Conservation (phyloP, 2,329 filamentous ascomycete genomes). For the Paecilomyces formosus region DNA sequence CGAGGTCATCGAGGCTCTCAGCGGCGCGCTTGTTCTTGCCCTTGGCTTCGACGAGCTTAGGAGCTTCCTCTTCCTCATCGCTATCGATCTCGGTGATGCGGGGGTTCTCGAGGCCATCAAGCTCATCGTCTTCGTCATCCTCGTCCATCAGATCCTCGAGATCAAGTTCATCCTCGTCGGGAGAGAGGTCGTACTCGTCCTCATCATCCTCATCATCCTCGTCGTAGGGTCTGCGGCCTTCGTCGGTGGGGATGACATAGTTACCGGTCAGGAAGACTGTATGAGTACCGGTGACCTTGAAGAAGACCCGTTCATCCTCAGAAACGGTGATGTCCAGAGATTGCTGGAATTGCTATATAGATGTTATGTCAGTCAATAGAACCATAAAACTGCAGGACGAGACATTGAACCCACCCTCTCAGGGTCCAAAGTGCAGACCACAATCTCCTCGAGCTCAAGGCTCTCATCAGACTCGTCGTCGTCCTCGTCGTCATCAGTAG, state of each 20-base stretch:
- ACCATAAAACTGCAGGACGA: not conserved
- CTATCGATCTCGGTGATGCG: slow-evolving; percentile 77
- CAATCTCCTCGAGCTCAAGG: slow-evolving; percentile 74
- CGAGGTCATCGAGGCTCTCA: slow-evolving; percentile 72
- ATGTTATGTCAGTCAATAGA: slow-evolving; percentile 3
- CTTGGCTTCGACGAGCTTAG: slow-evolving; percentile 45
- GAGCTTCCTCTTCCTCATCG: slow-evolving; percentile 66
- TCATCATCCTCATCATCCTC: slow-evolving; percentile 58
- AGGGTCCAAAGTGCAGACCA: slow-evolving; percentile 92
- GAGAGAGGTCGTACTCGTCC: slow-evolving; percentile 73
- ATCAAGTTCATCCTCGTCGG: slow-evolving; percentile 69
- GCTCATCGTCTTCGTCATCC: slow-evolving; percentile 64
- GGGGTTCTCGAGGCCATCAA: slow-evolving; percentile 70
- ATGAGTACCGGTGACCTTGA: slow-evolving; percentile 84
- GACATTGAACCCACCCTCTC: slow-evolving; percentile 60
- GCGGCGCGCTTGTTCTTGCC: slow-evolving; percentile 94
- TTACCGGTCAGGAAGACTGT: slow-evolving; percentile 90
- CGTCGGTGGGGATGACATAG: slow-evolving; percentile 69
- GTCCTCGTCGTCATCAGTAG: slow-evolving; percentile 56
- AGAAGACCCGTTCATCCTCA: slow-evolving; percentile 85
- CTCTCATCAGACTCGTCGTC: slow-evolving; percentile 52
- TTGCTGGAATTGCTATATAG: slow-evolving; percentile 79
- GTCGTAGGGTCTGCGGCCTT: slow-evolving; percentile 36
- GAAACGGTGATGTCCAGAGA: slow-evolving; percentile 85
- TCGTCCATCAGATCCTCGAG: slow-evolving; percentile 44